Conservation (phyloP, 164 flowering plant genomes). For the Vitis labrusca region DNA sequence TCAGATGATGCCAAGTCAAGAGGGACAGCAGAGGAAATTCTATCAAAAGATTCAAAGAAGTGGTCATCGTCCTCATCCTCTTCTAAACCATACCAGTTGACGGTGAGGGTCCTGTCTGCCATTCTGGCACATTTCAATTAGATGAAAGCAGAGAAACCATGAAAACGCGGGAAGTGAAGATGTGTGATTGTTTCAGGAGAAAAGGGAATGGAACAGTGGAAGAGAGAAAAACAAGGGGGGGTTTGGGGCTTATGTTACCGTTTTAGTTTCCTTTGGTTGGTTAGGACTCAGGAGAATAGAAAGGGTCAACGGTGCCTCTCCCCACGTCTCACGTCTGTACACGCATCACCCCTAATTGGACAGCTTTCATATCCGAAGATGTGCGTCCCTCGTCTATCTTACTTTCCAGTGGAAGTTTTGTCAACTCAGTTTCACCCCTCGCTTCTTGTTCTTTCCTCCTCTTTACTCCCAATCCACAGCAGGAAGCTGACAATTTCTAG, state of each 20-base stretch:
- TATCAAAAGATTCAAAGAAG: constrained; percentile 67
- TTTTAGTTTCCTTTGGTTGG: constrained; percentile 1
- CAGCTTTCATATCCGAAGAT: no score
- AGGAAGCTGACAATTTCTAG: no score
- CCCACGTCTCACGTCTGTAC: constrained; percentile 8
- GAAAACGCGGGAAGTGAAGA: not conserved
- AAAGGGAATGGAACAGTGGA: constrained; percentile 20
- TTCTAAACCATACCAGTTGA: constrained; percentile 61
- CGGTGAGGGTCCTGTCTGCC: constrained; percentile 41
- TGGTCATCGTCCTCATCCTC: constrained; percentile 57
- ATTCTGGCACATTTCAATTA: no score
- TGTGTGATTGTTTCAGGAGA: not conserved
- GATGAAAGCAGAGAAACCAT: not conserved
- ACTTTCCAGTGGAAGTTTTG: no score
- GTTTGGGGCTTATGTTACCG: not conserved
- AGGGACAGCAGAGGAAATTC: constrained; percentile 53
- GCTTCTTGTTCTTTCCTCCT: no score
- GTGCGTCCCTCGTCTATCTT: no score
- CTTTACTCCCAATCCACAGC: no score
- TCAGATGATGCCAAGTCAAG: constrained; percentile 45
- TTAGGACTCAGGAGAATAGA: not conserved
- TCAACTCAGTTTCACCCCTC: no score
- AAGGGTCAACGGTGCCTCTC: constrained; percentile 13
- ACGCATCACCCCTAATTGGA: no score
- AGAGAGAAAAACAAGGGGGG: constrained; percentile 32